Conservation (phyloP, 2,329 filamentous ascomycete genomes). For the Cordyceps cicadae region DNA sequence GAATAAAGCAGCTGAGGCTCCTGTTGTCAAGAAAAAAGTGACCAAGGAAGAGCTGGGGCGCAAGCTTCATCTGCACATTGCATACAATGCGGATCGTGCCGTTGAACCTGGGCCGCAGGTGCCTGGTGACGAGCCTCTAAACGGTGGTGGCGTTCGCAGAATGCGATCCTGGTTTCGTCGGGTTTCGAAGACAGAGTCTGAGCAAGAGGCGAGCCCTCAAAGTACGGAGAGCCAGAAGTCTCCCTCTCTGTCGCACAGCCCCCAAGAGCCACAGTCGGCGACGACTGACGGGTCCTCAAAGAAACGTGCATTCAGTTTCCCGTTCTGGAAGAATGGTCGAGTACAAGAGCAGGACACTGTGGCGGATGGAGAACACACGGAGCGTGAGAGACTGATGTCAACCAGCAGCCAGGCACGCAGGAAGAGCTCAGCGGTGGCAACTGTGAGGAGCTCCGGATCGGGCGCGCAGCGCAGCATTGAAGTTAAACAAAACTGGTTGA, state of each 20-base stretch:
- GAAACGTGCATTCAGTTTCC: constrained; percentile 45
- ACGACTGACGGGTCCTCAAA: constrained; percentile 26
- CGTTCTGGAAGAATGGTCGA: constrained; percentile 47
- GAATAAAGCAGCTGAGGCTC: constrained; percentile 28
- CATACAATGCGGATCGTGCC: constrained; percentile 13
- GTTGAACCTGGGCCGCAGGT: constrained; percentile 15
- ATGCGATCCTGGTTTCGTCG: constrained; percentile 46
- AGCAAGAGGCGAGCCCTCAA: background rate
- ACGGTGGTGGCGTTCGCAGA: constrained; percentile 30
- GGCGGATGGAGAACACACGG: background rate
- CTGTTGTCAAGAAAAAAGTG: constrained; percentile 35
- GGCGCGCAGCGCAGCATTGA: constrained; percentile 47
- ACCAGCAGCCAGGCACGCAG: background rate
- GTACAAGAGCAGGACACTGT: constrained; percentile 24
- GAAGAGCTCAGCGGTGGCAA: constrained; percentile 19
- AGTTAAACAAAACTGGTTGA: constrained; percentile 76
- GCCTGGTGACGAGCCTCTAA: constrained; percentile 15
- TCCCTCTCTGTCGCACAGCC: constrained; percentile 18
- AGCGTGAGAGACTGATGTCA: background rate
- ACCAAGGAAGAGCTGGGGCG: constrained; percentile 18
- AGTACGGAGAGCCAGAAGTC: constrained; percentile 12
- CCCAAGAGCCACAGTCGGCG: constrained; percentile 18
- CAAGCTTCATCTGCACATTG: constrained; percentile 15
- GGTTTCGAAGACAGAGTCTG: constrained; percentile 27
- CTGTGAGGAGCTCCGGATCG: constrained; percentile 28